Conservation (phyloP, 257 asterid species). For the Ophiorrhiza pumila region DNA sequence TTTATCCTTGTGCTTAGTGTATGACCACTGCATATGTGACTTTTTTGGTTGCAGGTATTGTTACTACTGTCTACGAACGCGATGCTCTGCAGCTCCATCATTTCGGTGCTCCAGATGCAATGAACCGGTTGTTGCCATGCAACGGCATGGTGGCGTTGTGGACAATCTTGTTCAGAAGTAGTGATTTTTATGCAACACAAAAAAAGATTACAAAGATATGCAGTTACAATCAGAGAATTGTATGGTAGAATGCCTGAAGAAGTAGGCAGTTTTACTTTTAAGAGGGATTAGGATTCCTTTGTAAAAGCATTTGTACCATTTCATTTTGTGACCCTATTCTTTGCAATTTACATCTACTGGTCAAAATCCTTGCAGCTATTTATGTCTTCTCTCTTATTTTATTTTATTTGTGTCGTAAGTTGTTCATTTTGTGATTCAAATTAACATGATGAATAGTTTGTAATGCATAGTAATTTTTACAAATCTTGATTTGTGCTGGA, state of each 20-base stretch:
- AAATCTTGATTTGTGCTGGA: too few relatives aligned
- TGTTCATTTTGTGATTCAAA: too few relatives aligned
- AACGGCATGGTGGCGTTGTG: conserved; percentile 50
- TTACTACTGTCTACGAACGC: conserved; percentile 80
- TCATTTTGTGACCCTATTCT: conserved; percentile 10
- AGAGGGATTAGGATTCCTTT: not conserved
- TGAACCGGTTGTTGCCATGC: conserved; percentile 89
- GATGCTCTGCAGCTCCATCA: conserved; percentile 72
- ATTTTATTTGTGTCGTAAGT: too few relatives aligned
- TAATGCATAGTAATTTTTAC: too few relatives aligned
- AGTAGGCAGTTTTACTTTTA: not conserved
- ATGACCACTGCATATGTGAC: not conserved
- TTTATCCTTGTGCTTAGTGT: not conserved
- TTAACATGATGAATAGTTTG: too few relatives aligned
- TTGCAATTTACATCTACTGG: not conserved
- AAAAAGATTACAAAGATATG: not conserved
- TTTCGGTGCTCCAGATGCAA: conserved; percentile 79
- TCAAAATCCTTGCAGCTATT: not conserved
- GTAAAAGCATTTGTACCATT: not conserved
- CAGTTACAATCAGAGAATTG: conserved; percentile 1
- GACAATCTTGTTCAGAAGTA: conserved; percentile 29
- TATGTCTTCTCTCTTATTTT: not conserved
- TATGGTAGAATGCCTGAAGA: conserved; percentile 1
- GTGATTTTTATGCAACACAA: conserved; percentile 26
- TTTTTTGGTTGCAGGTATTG: conserved; percentile 59